These are phyloP conservation scores for Ustilago shanxiensis DNA, from an alignment of 1,284 basidiomycete species.

Conservation along the genomic window DNA sequence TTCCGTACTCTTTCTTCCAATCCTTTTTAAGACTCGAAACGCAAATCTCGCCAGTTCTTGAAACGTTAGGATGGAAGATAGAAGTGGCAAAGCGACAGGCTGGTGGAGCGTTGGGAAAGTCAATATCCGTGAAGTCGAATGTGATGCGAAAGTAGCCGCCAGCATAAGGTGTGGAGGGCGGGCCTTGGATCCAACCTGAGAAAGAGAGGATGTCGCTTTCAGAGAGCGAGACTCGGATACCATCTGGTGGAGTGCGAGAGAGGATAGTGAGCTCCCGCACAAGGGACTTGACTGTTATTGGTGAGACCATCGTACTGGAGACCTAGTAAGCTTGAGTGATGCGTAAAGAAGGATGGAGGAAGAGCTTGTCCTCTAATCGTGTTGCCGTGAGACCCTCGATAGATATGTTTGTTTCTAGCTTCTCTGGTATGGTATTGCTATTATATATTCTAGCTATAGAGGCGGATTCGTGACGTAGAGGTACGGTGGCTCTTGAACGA, in stretches of 20 bases:
- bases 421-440: not conserved
- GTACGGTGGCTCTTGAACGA: not conserved
- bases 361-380: no score
- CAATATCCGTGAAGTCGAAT: conserved; percentile 45
- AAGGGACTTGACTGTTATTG: conserved; percentile 36
- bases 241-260: conserved; percentile 20
- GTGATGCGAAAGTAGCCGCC: conserved; percentile 51
- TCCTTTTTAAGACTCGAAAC: conserved; percentile 97
- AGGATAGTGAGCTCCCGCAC: conserved; percentile 36
- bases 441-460: not conserved
- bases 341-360: no score
- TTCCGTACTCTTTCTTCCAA: conserved; percentile 92
- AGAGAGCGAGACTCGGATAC: conserved; percentile 39
- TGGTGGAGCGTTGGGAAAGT: conserved; percentile 49
- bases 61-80: conserved; percentile 98
- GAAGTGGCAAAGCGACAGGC: conserved; percentile 30
- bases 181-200: conserved; percentile 38
- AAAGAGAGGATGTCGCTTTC: conserved; percentile 49
- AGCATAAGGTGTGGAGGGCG: conserved; percentile 89
- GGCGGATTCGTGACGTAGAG: not conserved
- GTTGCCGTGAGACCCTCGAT: not conserved
- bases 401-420: not conserved
- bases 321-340: not conserved
- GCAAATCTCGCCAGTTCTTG: conserved; percentile 89
- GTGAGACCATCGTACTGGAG: conserved; percentile 27